phyloP scores from a whole-genome alignment of 352 stramenopile species.

The Globisporangium solare region DNA sequence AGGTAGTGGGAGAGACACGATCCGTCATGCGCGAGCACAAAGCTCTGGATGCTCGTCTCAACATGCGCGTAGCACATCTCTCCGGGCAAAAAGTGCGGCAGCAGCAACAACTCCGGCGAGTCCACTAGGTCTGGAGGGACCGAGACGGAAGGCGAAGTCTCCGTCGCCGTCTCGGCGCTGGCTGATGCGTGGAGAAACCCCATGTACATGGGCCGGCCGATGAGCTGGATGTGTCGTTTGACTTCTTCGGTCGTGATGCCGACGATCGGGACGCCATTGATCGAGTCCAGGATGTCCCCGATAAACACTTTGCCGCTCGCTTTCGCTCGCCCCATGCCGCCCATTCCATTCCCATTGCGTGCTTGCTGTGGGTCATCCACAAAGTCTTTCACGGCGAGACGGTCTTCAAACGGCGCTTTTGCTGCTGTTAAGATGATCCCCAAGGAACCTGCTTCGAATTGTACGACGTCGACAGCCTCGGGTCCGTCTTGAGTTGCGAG shows the following conservation, averaged over 20 bases:
- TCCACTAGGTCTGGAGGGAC: too few species aligned
- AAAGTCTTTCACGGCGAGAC: constrained; percentile 77
- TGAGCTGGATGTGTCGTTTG: constrained; percentile 70
- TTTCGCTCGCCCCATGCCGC: constrained; percentile 50
- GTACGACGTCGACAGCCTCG: constrained; percentile 46
- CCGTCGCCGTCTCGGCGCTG: constrained; percentile 4
- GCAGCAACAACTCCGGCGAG: background rate
- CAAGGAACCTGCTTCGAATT: constrained; percentile 57
- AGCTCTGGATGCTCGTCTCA: constrained; percentile 61
- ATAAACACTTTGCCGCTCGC: constrained; percentile 53
- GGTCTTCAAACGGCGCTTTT: constrained; percentile 36
- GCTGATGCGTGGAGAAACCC: constrained; percentile 50
- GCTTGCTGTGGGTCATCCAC: constrained; percentile 26
- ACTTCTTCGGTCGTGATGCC: constrained; percentile 75
- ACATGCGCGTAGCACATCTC: constrained; percentile 80
- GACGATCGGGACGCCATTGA: constrained; percentile 74
- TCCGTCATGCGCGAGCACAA: constrained; percentile 57
- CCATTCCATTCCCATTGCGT: background rate
- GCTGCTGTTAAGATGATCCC: constrained; percentile 66
- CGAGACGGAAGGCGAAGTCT: too few species aligned
- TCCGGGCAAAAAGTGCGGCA: constrained; percentile 51
- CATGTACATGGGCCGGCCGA: constrained; percentile 63
- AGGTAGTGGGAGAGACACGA: constrained; percentile 69
- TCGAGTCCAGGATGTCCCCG: constrained; percentile 70
- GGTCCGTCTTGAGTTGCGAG: constrained; percentile 24